phyloP scores from a whole-genome alignment of 345 rosid species.

The Carallia pectinifolia region DNA sequence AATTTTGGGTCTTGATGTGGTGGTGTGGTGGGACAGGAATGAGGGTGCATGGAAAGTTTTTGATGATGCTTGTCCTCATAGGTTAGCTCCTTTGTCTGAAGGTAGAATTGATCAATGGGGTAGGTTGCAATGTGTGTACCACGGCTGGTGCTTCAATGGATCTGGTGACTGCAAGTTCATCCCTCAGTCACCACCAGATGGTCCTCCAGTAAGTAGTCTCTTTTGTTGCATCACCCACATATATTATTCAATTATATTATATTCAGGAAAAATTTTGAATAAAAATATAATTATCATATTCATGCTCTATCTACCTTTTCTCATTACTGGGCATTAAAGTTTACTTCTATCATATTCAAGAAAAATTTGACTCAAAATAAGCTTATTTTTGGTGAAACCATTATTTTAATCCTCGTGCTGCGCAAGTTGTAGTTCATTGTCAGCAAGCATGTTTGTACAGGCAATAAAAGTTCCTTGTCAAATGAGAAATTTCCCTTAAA shows the following conservation, averaged over 20 bases:
- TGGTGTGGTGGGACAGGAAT: slow-evolving; percentile 74
- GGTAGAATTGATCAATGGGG: slow-evolving; percentile 75
- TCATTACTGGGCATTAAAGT: too few relatives aligned
- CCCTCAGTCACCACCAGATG: slow-evolving; percentile 67
- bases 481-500: slow-evolving; percentile 1
- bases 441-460: background rate
- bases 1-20: slow-evolving; percentile 61
- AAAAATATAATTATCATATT: background rate
- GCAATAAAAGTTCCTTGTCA: background rate
- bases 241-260: background rate
- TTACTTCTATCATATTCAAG: too few relatives aligned
- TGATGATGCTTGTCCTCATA: slow-evolving; percentile 31
- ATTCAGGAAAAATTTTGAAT: too few relatives aligned
- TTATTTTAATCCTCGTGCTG: too few relatives aligned
- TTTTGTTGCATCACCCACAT: background rate
- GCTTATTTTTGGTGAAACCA: too few relatives aligned
- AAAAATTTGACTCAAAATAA: too few relatives aligned
- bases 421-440: background rate
- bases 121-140: slow-evolving; percentile 70
- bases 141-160: slow-evolving; percentile 76
- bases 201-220: slow-evolving; percentile 46
- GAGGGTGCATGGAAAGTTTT: slow-evolving; percentile 51
- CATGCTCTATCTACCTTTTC: too few relatives aligned
- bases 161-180: slow-evolving; percentile 67
- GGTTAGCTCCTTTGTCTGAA: slow-evolving; percentile 63